phyloP scores from a whole-genome alignment of 805 yeast genomes.

The Yarrowia sp. region DNA sequence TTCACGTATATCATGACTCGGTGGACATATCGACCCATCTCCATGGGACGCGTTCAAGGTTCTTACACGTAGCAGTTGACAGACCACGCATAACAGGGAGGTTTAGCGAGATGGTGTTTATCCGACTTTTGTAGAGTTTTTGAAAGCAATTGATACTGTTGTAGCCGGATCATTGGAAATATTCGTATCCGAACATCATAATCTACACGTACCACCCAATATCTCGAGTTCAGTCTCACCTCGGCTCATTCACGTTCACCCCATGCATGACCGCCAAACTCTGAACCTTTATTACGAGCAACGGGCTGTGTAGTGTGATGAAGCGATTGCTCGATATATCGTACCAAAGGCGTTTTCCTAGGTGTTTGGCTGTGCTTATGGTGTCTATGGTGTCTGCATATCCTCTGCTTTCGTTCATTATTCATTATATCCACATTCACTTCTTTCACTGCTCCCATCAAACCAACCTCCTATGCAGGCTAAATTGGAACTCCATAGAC shows the following conservation, averaged over 20 bases:
- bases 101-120: background rate
- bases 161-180: background rate
- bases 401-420: too few relatives aligned
- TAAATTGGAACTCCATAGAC: too few relatives aligned
- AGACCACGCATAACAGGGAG: background rate
- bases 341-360: too few relatives aligned
- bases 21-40: background rate
- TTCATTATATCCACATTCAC: too few relatives aligned
- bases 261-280: background rate
- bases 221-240: background rate
- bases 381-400: too few relatives aligned
- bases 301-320: background rate
- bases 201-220: too few relatives aligned
- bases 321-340: background rate
- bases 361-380: too few relatives aligned
- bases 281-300: slow-evolving; percentile 1
- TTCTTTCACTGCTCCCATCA: too few relatives aligned
- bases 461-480: too few relatives aligned
- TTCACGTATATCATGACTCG: too few relatives aligned
- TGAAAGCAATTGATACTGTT: too few relatives aligned
- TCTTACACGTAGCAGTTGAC: slow-evolving; percentile 22
- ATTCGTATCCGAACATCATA: background rate
- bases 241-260: slow-evolving; percentile 19
- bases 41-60: slow-evolving; percentile 16
- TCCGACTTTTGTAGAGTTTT: too few relatives aligned